These are phyloP conservation scores for Cucurbita ficifolia DNA, from an alignment of 306 rosid genomes.

Conservation along the genomic window DNA sequence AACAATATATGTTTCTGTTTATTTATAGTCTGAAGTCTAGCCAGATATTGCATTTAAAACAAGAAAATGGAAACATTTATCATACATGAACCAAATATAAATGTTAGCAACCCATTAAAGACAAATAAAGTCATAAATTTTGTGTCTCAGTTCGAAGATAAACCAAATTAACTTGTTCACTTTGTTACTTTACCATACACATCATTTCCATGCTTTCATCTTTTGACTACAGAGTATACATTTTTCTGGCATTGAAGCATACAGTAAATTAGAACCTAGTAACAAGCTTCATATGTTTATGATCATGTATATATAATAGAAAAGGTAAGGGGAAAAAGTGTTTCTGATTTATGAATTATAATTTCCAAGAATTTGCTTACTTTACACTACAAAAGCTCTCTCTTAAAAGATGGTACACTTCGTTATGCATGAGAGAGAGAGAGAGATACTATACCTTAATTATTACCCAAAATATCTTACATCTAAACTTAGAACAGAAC, in stretches of 20 bases:
- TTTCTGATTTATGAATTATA: background rate
- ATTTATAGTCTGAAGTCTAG: background rate
- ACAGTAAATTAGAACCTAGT: background rate
- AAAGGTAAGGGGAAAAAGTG: background rate
- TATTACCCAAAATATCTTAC: background rate
- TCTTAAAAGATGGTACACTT: background rate
- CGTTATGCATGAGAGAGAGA: background rate
- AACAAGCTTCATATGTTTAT: background rate
- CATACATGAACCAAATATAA: background rate
- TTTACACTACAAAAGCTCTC: background rate
- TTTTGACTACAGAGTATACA: background rate
- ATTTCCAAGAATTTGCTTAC: background rate
- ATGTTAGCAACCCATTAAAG: background rate
- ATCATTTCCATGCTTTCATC: background rate
- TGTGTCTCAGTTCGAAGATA: background rate
- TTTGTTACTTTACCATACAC: background rate
- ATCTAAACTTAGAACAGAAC: background rate
- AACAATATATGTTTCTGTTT: background rate
- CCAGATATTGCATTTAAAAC: background rate
- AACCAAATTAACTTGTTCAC: background rate
- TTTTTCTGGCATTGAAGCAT: background rate
- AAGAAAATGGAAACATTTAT: background rate
- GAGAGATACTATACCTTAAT: background rate
- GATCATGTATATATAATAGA: background rate
- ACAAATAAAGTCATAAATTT: background rate